Evolutionary conservation across 1,284 basidiomycete genomes (phyloP).

Genomic region (Ustilago vetiveriae): DNA sequence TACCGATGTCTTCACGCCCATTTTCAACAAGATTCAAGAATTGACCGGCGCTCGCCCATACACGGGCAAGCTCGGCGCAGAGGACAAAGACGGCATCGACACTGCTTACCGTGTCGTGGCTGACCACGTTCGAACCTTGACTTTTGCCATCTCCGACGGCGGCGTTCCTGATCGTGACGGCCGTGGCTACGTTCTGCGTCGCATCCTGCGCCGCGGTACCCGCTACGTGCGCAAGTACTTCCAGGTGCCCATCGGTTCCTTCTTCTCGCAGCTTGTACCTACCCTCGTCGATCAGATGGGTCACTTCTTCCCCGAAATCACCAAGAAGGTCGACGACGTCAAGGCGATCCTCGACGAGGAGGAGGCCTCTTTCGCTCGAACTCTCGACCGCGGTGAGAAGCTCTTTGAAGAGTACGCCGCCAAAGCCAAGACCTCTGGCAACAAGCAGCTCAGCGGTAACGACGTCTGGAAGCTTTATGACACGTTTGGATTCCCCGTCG

Average conservation of each 20-base stretch:
- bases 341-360: slow-evolving; percentile 97
- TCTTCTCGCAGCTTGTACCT: slow-evolving; percentile 92
- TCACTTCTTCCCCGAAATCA: slow-evolving; percentile 91
- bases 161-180: slow-evolving; percentile 96
- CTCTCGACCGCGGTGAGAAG: slow-evolving; percentile 94
- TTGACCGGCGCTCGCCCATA: slow-evolving; percentile 89
- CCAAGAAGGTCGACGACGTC: slow-evolving; percentile 82
- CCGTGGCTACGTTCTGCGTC: slow-evolving; percentile 90
- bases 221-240: slow-evolving; percentile 96
- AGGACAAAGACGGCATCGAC: slow-evolving; percentile 92
- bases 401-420: slow-evolving; percentile 91
- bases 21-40: slow-evolving; percentile 88
- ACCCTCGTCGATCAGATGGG: slow-evolving; percentile 90
- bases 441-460: slow-evolving; percentile 80
- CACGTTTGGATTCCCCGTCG: slow-evolving; percentile 97
- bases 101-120: slow-evolving; percentile 97
- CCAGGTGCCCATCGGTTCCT: slow-evolving; percentile 89
- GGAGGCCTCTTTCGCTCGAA: slow-evolving; percentile 94
- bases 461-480: slow-evolving; percentile 98
- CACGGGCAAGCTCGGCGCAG: slow-evolving; percentile 87
- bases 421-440: slow-evolving; percentile 75
- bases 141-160: slow-evolving; percentile 94
- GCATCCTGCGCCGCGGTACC: slow-evolving; percentile 89
- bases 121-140: slow-evolving; percentile 93
- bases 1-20: slow-evolving; percentile 91